Evolutionary conservation across 2,329 filamentous ascomycete genomes (phyloP).

Genomic region (Lachnellula hyalina): DNA sequence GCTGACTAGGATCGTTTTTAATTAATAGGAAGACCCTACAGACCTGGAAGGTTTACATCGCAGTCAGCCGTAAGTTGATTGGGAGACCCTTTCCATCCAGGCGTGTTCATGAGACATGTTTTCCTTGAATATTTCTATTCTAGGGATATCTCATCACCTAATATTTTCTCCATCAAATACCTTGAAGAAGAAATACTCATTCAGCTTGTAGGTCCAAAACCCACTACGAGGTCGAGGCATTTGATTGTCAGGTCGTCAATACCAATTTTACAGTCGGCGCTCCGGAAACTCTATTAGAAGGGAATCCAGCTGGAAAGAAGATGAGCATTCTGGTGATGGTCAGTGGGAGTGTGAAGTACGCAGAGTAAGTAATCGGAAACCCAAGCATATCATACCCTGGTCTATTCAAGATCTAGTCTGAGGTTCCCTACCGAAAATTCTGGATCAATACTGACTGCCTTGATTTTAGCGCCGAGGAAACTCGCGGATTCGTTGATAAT

Average conservation of each 20-base stretch:
- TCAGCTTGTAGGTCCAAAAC: constrained; percentile 34
- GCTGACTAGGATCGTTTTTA: not conserved
- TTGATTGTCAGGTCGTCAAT: constrained; percentile 76
- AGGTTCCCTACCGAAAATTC: not conserved
- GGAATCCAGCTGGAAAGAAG: constrained; percentile 49
- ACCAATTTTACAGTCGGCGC: constrained; percentile 55
- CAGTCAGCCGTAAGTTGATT: constrained; percentile 44
- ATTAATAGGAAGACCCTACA: constrained; percentile 40
- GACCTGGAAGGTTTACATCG: constrained; percentile 66
- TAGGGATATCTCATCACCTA: too few relatives aligned
- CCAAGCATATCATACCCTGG: not conserved
- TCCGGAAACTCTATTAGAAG: constrained; percentile 39
- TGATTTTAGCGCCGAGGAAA: constrained; percentile 32
- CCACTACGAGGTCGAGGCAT: constrained; percentile 67
- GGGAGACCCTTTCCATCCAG: too few relatives aligned
- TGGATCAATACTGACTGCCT: not conserved
- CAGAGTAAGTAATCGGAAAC: constrained; percentile 40
- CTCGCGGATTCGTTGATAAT: constrained; percentile 71
- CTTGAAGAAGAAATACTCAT: too few relatives aligned
- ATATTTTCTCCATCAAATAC: too few relatives aligned
- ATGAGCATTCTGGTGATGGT: constrained; percentile 69
- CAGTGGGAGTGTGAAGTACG: constrained; percentile 66
- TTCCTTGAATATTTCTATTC: too few relatives aligned
- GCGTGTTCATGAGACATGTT: too few relatives aligned
- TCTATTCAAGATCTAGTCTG: not conserved